Evolutionary conservation across 768 basidiomycete genomes (phyloP).

Genomic region (Flagelloscypha sp.): DNA sequence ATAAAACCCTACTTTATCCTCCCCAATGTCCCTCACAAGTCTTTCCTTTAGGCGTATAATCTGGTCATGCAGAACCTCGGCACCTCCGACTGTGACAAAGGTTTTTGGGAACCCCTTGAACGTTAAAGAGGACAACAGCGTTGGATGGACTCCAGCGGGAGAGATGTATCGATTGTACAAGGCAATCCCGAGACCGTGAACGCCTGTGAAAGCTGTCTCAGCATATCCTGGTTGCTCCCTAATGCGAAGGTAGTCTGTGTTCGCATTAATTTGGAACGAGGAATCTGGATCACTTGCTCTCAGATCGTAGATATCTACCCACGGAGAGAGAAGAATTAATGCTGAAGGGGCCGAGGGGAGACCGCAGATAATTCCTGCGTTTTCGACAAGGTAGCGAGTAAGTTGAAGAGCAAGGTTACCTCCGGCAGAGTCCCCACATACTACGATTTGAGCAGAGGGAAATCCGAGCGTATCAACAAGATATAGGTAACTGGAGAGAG

Average conservation of each 20-base stretch:
- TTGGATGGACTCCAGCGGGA: conserved; percentile 17
- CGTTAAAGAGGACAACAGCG: conserved; percentile 7
- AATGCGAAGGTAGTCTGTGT: conserved; percentile 16
- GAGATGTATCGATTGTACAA: conserved; percentile 23
- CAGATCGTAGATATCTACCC: conserved; percentile 17
- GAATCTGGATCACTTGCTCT: conserved; percentile 11
- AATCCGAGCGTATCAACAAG: conserved; percentile 30
- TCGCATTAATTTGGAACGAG: conserved; percentile 9
- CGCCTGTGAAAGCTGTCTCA: conserved; percentile 16
- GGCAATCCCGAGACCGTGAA: conserved; percentile 19
- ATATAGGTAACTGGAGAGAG: conserved; percentile 38
- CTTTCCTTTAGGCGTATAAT: conserved; percentile 15
- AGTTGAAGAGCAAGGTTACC: conserved; percentile 37
- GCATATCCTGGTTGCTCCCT: conserved; percentile 10
- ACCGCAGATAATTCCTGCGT: conserved; percentile 9
- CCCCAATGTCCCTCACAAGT: conserved; percentile 23
- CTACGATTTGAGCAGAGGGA: conserved; percentile 28
- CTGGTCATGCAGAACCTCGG: conserved; percentile 23
- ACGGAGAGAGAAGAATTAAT: conserved; percentile 23
- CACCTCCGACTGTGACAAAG: conserved; percentile 24
- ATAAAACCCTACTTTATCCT: conserved; percentile 15
- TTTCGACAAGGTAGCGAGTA: conserved; percentile 28
- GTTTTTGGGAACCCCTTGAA: conserved; percentile 29
- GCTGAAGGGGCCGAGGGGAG: conserved; percentile 14
- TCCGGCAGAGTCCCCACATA: conserved; percentile 45